A percentile compares a stretch with the other conserved stretches of the same genome.
Conservation (phyloP, 108 stramenopile genomes). For the Poteriospumella lacustris region DNA sequence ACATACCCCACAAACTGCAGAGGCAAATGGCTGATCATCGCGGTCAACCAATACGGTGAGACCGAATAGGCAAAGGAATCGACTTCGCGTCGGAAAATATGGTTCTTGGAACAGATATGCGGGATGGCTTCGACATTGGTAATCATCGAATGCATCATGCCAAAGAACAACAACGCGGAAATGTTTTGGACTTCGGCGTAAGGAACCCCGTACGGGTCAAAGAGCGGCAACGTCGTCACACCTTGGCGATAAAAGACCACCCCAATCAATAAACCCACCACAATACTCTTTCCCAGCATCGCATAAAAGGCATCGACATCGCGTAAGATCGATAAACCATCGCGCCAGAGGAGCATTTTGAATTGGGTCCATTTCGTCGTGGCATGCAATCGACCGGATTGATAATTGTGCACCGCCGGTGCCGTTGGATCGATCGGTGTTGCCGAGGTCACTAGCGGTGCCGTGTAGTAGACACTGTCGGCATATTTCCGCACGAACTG, state of each 20-base stretch:
- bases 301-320: neutral
- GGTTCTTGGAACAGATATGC: neutral
- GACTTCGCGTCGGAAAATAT: neutral
- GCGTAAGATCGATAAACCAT: neutral
- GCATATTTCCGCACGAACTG: neutral
- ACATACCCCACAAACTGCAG: neutral
- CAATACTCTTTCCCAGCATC: neutral
- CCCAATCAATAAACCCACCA: slow-evolving; percentile 3
- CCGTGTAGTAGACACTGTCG: neutral
- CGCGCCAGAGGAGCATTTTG: neutral
- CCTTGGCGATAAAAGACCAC: slow-evolving; percentile 3
- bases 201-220: neutral
- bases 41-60: neutral
- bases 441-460: neutral
- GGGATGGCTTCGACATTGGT: neutral
- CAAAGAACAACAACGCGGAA: neutral
- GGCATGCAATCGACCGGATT: neutral
- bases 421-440: neutral
- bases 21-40: neutral
- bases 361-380: neutral
- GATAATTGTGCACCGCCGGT: neutral
- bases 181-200: neutral
- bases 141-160: neutral
- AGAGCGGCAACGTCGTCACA: neutral
- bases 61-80: neutral